Evolutionary conservation across 2,329 filamentous ascomycete genomes (phyloP), one percentile per base, ranked within the genome.

Genomic region (Lasiodiplodia theobromae): DNA sequence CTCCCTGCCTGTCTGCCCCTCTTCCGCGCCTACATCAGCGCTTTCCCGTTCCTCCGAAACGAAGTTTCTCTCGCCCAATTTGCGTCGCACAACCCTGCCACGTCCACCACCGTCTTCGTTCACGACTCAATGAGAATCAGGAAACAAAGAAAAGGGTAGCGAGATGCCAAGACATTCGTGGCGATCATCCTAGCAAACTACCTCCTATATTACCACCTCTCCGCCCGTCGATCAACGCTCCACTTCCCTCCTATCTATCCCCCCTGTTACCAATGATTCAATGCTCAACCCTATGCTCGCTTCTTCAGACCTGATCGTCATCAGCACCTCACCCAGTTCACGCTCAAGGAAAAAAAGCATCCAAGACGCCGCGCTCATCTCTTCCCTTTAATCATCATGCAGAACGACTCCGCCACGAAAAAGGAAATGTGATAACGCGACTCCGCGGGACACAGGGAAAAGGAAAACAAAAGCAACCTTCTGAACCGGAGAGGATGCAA

Each of bases 171-270:
- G 58, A 51, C 40, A 63, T 47, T 18, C 16, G 51, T 64, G 47
- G 52, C 60, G 60, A 64, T 64, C 60, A 25, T 64, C 47, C 60
- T 64, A 49, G 47, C 14, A 52, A 34, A 57, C 54, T 23, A 57
- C 60, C 44, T 47, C 60, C 60, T 64, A 64, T 52, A 64, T 64
- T 64, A 52, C 60, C 21, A 28, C 60, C 56, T 44, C 21, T 25
- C 31, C 47, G 21, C n/a, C 18, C 31, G 44, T 34, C 31, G 47
- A 51, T 65, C 62, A 65, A 65, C 51, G 60, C 40, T 21, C 44
- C 44, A 8, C 44, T 47, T 47, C n/a, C n/a, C 40, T 44, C 25
- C 54, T 11, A 16, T 38, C 57, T 44, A 40, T 40, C 57, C 18
- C 60, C 31, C 47, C 62, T 21, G 12, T 16, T 47, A 47, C 44